Evolutionary conservation across 768 basidiomycete species (phyloP), one percentile per base, ranked within the genome.

Genomic region (Pulveroboletus sp.): DNA sequence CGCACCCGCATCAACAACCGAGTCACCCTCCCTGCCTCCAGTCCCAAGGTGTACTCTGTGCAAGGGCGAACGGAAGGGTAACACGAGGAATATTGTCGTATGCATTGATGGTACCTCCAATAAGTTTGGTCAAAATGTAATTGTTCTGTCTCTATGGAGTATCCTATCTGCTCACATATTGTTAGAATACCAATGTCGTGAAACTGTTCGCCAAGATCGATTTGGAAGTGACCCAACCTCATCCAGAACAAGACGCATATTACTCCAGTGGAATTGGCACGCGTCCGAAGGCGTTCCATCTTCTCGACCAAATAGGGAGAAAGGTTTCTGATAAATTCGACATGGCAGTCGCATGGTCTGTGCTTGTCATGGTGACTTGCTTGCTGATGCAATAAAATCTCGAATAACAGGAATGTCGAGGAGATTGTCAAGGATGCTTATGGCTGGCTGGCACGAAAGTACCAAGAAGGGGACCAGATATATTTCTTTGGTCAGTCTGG

Each of bases 251-350:
- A 50, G 45, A 56, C 11, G 66, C 69, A 2, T 73, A 69, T 47
- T 73, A 73, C 46, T 63, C 65, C 37, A 71, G 70, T 36, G 71
- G 71, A 1, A 70, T 73, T 37, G 71, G 71, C 12, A 73, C 72
- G 0, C 58, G 64, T 32, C 66, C 63, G 0, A 62, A 59, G 37
- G 61, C 66, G 4, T 42, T 57, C 11, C 63, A 68, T 43, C 49
- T 66, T 2, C 1, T 71, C 10, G 18, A 39, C 26, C 61, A 55
- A 14, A 37, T 60, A 10, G 55, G 49, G 37, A 50, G 54, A 44
- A 55, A 43, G 3, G 26, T 63, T 17, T 47, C 54, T 10, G 58
- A 70, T 39, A 62, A 49, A 14, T 54, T 73, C 14, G 72, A 73
- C 50, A 49, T 72, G 55, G 72, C 69, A 0, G 58, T 75, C 49